A percentile compares a stretch with the other conserved stretches of the same genome.
These are phyloP conservation scores for Mayamaea pseudoterrestris DNA, from an alignment of 108 stramenopile species.

Conservation along the genomic window DNA sequence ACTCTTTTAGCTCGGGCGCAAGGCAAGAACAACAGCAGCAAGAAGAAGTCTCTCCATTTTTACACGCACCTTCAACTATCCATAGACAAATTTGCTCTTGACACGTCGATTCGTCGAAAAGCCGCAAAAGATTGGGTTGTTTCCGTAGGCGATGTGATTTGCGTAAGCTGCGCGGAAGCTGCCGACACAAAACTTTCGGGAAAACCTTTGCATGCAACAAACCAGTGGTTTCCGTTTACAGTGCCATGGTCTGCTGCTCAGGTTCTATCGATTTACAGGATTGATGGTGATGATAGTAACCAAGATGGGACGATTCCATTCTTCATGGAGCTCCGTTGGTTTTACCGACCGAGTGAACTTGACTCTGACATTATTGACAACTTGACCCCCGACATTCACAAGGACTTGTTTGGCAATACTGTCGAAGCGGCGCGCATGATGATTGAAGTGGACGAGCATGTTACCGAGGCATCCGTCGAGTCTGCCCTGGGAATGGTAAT, in stretches of 20 bases:
- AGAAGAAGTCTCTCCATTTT: no score
- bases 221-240: neutral
- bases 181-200: no score
- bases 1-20: no score
- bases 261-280: neutral
- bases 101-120: no score
- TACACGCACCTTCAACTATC: no score
- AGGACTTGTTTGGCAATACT: neutral
- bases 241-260: neutral
- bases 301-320: no score
- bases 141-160: no score
- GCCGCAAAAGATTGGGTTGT: no score
- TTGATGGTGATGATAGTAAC: neutral
- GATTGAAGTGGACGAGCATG: constrained; percentile 1
- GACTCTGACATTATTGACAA: neutral
- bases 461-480: neutral
- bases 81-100: no score
- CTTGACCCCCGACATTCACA: neutral
- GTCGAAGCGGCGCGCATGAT: neutral
- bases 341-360: neutral
- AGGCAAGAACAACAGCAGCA: no score
- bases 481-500: neutral
- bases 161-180: no score
- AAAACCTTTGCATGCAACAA: neutral
- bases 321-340: neutral